Base-by-base conservation (phyloP, 805 yeast species). In the Metschnikowia dekortorum region DNA sequence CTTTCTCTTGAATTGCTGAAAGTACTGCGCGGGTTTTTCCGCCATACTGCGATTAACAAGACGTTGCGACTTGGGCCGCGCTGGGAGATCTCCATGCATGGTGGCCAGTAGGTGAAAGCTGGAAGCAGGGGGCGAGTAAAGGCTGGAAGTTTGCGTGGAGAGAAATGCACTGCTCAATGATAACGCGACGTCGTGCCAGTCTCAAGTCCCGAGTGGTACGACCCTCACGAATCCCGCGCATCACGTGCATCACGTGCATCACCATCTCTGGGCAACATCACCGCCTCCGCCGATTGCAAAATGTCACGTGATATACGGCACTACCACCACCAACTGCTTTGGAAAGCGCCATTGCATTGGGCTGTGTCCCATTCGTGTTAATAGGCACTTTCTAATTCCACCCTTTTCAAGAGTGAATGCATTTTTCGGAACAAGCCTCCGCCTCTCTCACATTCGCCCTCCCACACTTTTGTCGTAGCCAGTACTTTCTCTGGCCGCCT, bases 51-150 rank as follows among this genome's bases (percentile, higher is more conserved):
- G 54, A 57, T 61, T 60, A 45, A 58, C 59, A 22, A 66, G 59
- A 34, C 73, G 60, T 50, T 64, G 70, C 10, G 69, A 64, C 54
- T 68, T 67, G 33, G 68, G 71, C 47, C 73, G 65, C 16, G 66
- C 57, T 3, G 71, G 65, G 37, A 65, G 59, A 42, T 65, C 66
- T 14, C 52, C 50, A 45, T 53, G 53, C 51, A 64, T 60, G 11
- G 9, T 28, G 29, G 53, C 14, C 11, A 22, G 9, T 40, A 9
- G 26, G 31, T 16, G 10, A 13, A n/a, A n/a, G 41, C 45, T 22
- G 22, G 22, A 22, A 22, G 22, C 22, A 5, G 11, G 9, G n/a
- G 29, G 52, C 14, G 16, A 14, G 31, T 16, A 10, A 13, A 8
- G 22, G 41, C 45, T 22, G 30, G 34, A 36, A 13, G 29, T n/a